Base-by-base conservation (phyloP, 768 basidiomycete genomes). In the Myochromella boudieri region DNA sequence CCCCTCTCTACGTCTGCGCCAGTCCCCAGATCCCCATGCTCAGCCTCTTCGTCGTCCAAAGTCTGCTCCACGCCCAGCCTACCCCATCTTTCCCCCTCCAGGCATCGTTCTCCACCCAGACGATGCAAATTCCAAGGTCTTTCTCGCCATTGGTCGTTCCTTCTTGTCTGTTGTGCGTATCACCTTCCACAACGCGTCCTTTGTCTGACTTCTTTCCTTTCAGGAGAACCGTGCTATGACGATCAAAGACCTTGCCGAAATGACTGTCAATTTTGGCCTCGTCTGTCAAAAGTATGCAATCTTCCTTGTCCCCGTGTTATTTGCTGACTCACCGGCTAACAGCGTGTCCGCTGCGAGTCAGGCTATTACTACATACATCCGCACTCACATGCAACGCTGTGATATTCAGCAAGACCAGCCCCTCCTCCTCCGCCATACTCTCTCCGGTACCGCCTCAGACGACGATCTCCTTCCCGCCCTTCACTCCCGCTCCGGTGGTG, bases 191-290 rank as follows among this genome's bases (percentile, higher is more conserved):
- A 54, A 42, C 59, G 42, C 55, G 49, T 15, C 42, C 29, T 50
- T 52, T 44, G 15, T 38, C 36, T 48, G 36, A 48, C 53, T 57
- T 41, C 51, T 42, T 36, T 25, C 50, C 29, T 9, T 32, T 17
- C 46, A 88, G 85, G 80, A 85, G 59, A 91, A 91, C 65, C 81
- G 85, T 39, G 87, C 87, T 37, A 86, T 89, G 82, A 90, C 87
- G 32, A 85, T 90, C 69, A 91, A 90, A 64, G 87, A 91, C 69
- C 80, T 91, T 44, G 82, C 88, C 25, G 85, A 89, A 56, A 78
- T 82, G 68, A 75, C 81, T 28, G 72, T 82, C 52, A 70, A 68
- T 51, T 78, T 73, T 57, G 87, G 87, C 41, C 72, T 89, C 15
- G 69, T 78, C 48, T 87, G 86, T 64, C 85, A 87, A 70, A 90